Evolutionary conservation across 805 yeast species (phyloP).

Genomic region (Henningerozyma blattae): DNA sequence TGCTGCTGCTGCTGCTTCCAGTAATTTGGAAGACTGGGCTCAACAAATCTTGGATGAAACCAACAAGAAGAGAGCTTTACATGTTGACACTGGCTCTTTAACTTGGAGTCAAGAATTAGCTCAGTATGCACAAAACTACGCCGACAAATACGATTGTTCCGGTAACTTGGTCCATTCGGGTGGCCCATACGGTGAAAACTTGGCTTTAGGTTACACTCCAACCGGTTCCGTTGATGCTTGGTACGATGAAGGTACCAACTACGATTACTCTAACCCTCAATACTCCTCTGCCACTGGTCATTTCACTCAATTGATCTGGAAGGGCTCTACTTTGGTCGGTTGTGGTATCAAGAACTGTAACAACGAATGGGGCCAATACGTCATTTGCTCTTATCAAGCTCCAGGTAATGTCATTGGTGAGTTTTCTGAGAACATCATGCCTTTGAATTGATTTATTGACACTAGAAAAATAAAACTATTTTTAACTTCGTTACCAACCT

Average conservation of each 20-base stretch:
- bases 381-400: constrained; percentile 56
- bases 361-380: constrained; percentile 26
- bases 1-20: constrained; percentile 9
- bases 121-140: constrained; percentile 39
- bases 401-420: constrained; percentile 36
- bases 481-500: too few species aligned
- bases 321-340: constrained; percentile 44
- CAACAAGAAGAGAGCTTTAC: constrained; percentile 47
- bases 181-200: constrained; percentile 54
- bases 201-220: constrained; percentile 43
- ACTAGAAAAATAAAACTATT: not conserved
- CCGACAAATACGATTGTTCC: constrained; percentile 37
- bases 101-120: constrained; percentile 37
- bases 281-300: constrained; percentile 39
- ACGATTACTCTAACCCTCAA: constrained; percentile 30
- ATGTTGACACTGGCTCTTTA: constrained; percentile 30
- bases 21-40: constrained; percentile 14
- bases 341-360: constrained; percentile 32
- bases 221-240: constrained; percentile 48
- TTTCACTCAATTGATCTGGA: constrained; percentile 70
- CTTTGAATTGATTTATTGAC: constrained; percentile 2
- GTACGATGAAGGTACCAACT: constrained; percentile 51
- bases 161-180: constrained; percentile 53
- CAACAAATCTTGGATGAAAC: constrained; percentile 43
- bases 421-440: constrained; percentile 7